phyloP scores from a whole-genome alignment of 2,329 filamentous ascomycete genomes.

The Madurella fahalii region DNA sequence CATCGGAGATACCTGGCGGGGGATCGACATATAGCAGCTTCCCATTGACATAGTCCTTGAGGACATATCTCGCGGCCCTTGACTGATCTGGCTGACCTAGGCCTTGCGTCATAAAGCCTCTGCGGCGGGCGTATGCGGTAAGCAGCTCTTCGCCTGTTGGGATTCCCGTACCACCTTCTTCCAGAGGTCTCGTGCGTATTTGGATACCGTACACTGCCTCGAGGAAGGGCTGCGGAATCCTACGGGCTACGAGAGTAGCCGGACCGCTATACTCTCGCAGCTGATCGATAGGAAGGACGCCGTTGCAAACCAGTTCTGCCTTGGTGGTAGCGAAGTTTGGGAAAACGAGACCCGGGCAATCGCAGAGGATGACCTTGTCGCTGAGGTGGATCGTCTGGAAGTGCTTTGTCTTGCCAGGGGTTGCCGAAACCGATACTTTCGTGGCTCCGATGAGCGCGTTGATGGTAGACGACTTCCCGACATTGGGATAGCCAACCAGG shows the following conservation, averaged over 20 bases:
- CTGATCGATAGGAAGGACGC: slow-evolving; percentile 93
- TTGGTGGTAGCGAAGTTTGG: slow-evolving; percentile 97
- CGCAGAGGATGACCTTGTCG: slow-evolving; percentile 84
- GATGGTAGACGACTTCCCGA: slow-evolving; percentile 98
- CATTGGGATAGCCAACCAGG: slow-evolving; percentile 95
- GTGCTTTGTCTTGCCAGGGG: slow-evolving; percentile 97
- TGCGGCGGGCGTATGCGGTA: slow-evolving; percentile 77
- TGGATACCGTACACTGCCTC: slow-evolving; percentile 93
- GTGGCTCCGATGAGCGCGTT: slow-evolving; percentile 98
- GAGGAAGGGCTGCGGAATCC: slow-evolving; percentile 83
- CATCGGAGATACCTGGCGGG: slow-evolving; percentile 68
- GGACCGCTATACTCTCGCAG: slow-evolving; percentile 89
- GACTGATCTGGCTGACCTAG: slow-evolving; percentile 91
- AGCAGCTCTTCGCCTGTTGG: slow-evolving; percentile 84
- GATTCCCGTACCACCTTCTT: slow-evolving; percentile 87
- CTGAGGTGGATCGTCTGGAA: slow-evolving; percentile 97
- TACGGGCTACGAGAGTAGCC: slow-evolving; percentile 72
- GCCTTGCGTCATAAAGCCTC: slow-evolving; percentile 87
- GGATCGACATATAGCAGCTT: slow-evolving; percentile 91
- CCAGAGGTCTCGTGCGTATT: slow-evolving; percentile 72
- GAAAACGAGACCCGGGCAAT: slow-evolving; percentile 98
- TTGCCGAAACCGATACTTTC: slow-evolving; percentile 96
- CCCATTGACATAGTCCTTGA: slow-evolving; percentile 97
- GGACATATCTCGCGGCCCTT: slow-evolving; percentile 78
- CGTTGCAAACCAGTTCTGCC: slow-evolving; percentile 91